Evolutionary conservation across 768 basidiomycete species (phyloP).

Genomic region (Peribolospora baueri): DNA sequence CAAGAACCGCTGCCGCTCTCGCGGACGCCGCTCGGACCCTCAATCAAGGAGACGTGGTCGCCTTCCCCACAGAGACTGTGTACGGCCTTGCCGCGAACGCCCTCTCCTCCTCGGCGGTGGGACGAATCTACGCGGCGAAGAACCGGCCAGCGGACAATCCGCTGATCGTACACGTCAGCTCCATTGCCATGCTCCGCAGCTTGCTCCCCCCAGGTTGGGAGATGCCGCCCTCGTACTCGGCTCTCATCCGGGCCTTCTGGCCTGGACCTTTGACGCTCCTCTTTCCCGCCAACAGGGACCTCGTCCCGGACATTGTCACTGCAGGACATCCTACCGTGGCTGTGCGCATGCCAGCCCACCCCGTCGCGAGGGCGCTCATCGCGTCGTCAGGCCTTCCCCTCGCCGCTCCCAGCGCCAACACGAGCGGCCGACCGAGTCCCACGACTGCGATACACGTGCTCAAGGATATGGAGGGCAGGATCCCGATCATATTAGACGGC

Average conservation of each 20-base stretch:
- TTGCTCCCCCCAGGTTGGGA: constrained; percentile 40
- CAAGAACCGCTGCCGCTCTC: too few species aligned
- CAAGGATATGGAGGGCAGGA: constrained; percentile 40
- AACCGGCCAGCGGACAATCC: constrained; percentile 89
- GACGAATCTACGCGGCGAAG: constrained; percentile 63
- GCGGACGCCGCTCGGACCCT: too few species aligned
- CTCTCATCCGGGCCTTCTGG: constrained; percentile 68
- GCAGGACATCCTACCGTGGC: constrained; percentile 56
- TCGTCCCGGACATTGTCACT: constrained; percentile 51
- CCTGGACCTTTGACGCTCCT: constrained; percentile 80
- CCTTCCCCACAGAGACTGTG: constrained; percentile 92
- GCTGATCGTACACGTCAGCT: constrained; percentile 87
- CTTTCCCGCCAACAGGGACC: constrained; percentile 33
- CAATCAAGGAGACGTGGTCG: constrained; percentile 25
- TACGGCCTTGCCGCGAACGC: constrained; percentile 90
- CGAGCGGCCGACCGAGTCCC: constrained; percentile 79
- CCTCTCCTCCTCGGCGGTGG: constrained; percentile 31
- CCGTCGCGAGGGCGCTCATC: constrained; percentile 73
- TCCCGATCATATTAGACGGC: constrained; percentile 68
- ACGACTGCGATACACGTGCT: constrained; percentile 67
- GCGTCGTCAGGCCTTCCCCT: constrained; percentile 46
- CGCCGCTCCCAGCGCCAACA: constrained; percentile 86
- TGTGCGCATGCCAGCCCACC: constrained; percentile 81
- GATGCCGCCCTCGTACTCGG: constrained; percentile 40
- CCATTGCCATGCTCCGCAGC: constrained; percentile 47